Percentiles rank a stretch among this genome's conserved stretches.
These are phyloP conservation scores for Aethionema arabicum DNA, from an alignment of 345 rosid genomes.

Conservation along the genomic window DNA sequence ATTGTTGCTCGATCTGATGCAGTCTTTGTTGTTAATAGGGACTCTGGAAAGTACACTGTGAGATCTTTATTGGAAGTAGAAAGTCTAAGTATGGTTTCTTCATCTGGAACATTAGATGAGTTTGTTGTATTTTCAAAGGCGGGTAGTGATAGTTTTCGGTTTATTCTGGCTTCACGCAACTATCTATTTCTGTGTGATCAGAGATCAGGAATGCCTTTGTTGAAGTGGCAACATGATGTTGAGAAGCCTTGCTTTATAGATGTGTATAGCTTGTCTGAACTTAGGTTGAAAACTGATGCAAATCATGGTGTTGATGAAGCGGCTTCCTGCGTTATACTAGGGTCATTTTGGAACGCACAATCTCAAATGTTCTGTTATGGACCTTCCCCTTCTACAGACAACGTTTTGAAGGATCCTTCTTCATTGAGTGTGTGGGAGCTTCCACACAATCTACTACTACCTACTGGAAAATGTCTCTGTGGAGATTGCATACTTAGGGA, in stretches of 20 bases:
- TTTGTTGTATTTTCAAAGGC: constrained; percentile 54
- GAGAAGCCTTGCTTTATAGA: constrained; percentile 54
- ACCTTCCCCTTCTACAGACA: constrained; percentile 42
- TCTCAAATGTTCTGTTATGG: constrained; percentile 68
- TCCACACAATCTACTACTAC: constrained; percentile 52
- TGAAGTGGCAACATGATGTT: constrained; percentile 66
- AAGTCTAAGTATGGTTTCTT: constrained; percentile 42
- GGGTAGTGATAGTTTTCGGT: constrained; percentile 48
- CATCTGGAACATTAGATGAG: constrained; percentile 34
- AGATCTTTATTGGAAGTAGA: constrained; percentile 49
- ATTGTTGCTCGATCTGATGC: constrained; percentile 58
- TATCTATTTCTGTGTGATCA: constrained; percentile 62
- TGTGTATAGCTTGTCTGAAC: constrained; percentile 55
- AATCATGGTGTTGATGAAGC: constrained; percentile 32
- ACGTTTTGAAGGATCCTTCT: constrained; percentile 34
- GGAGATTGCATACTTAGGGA: constrained; percentile 58
- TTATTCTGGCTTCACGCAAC: constrained; percentile 52
- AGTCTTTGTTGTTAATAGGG: constrained; percentile 53
- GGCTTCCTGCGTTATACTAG: constrained; percentile 56
- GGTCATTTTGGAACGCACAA: constrained; percentile 70
- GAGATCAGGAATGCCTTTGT: constrained; percentile 50
- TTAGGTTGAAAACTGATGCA: constrained; percentile 46
- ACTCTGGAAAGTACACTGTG: constrained; percentile 40
- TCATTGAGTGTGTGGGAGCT: constrained; percentile 60
- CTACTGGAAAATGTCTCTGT: constrained; percentile 47